Evolutionary conservation across 805 yeast genomes (phyloP).

Genomic region (Nakazawaea pomicola): DNA sequence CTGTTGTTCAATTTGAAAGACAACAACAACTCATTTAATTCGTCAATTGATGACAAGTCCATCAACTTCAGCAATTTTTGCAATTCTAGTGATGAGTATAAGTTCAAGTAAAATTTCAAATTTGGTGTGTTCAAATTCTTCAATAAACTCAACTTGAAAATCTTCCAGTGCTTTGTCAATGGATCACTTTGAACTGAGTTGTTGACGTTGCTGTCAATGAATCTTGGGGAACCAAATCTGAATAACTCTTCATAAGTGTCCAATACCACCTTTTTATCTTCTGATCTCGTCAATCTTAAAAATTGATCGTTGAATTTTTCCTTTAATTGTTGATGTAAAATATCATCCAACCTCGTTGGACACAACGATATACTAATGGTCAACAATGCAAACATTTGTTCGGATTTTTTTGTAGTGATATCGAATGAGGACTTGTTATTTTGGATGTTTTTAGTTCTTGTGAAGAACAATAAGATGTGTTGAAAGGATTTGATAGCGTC

Average conservation of each 20-base stretch:
- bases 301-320: conserved; percentile 44
- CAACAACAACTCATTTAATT: conserved; percentile 32
- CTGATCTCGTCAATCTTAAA: conserved; percentile 29
- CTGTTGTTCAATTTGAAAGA: conserved; percentile 40
- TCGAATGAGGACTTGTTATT: conserved; percentile 38
- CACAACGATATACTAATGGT: conserved; percentile 40
- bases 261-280: conserved; percentile 35
- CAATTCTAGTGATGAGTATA: conserved; percentile 41
- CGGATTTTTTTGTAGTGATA: conserved; percentile 40
- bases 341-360: conserved; percentile 43
- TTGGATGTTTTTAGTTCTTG: conserved; percentile 39
- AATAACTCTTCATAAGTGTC: conserved; percentile 40
- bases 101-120: conserved; percentile 38
- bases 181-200: conserved; percentile 33
- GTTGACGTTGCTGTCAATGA: conserved; percentile 31
- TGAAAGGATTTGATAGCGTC: conserved; percentile 46
- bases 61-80: conserved; percentile 34
- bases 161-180: conserved; percentile 34
- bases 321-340: conserved; percentile 35
- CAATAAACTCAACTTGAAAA: conserved; percentile 37
- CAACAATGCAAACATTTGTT: conserved; percentile 46
- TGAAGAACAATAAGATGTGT: conserved; percentile 39
- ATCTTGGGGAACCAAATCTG: conserved; percentile 43
- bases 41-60: conserved; percentile 18
- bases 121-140: conserved; percentile 33